Base-by-base conservation (phyloP, 345 rosid species). In the Corchorus olitorius region DNA sequence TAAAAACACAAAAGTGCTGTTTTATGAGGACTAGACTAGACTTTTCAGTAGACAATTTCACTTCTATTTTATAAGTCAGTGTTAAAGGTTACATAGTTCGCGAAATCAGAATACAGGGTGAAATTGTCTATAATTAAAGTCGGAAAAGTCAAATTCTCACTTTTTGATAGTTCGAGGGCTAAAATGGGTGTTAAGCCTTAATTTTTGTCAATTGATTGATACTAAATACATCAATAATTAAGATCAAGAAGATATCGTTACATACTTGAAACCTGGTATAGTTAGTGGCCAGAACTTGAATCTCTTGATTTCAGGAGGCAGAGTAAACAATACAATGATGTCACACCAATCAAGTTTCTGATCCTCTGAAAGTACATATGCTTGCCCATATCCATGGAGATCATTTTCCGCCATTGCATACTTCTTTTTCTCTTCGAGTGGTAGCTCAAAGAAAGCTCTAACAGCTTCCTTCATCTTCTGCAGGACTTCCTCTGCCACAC, bases 331-430 rank as follows among this genome's bases (percentile, higher is more conserved):
- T 8, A 12, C 2, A 59, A 1, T 15, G 27, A n/a, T 2, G 34
- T 65, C 70, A 65, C 50, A 10, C 70, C 70, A 65, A 45, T 65
- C 70, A 1, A 65, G 70, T 45, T 39, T 65, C 12, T 65, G 70
- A 2, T 65, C 3, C 34, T 65, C 34, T 10, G 70, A 65, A 3
- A 65, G 34, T 1, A 65, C 70, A 17, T 4, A 41, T 15, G 15
- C 8, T 39, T 65, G 52, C 0, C 70, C 70, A 1, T 65, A 65
- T n/a, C 70, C 70, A 6, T 65, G 50, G 2, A 65, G 13, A n/a
- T n/a, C 33, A 19, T 65, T n/a, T 43, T 1, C 70, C 8, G 50
- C 70, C 16, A 1, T 9, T 65, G 34, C 70, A n/a, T n/a, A 65
- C 49, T 65, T 65, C 15, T 41, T 41, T 43, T 65, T 65, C 33